Conservation (phyloP, 75 land plant species). For the Cupressus sempervirens region DNA sequence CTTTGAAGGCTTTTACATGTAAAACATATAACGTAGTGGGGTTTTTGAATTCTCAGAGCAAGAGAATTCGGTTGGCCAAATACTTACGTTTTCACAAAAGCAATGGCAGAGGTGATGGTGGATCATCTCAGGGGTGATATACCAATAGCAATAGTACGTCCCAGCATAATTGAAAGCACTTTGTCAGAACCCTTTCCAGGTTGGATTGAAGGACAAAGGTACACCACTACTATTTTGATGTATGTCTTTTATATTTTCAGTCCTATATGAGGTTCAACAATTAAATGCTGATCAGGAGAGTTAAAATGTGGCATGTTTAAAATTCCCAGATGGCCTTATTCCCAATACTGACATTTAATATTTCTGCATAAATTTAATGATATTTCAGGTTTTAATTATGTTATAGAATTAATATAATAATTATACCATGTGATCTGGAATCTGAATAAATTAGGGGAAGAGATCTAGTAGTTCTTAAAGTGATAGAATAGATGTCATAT, state of each 20-base stretch:
- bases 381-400: no score
- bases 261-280: not conserved
- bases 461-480: no score
- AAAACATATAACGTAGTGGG: constrained; percentile 2
- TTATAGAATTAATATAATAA: no score
- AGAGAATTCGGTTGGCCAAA: constrained; percentile 72
- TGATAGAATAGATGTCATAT: no score
- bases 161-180: constrained; percentile 70
- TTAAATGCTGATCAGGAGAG: not conserved
- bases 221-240: not conserved
- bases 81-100: constrained; percentile 75
- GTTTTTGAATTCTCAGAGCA: constrained; percentile 32
- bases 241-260: no score
- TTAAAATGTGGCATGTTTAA: not conserved
- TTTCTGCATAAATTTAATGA: no score
- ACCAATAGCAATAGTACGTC: constrained; percentile 56
- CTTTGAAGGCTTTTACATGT: not conserved
- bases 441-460: no score
- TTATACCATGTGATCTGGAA: no score
- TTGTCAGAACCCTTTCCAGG: constrained; percentile 72
- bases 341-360: no score
- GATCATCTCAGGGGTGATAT: constrained; percentile 28
- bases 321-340: no score
- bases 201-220: constrained; percentile 77
- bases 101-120: constrained; percentile 73